Evolutionary conservation across 352 stramenopile genomes (phyloP).

Genomic region (Phytophthora boehmeriae): DNA sequence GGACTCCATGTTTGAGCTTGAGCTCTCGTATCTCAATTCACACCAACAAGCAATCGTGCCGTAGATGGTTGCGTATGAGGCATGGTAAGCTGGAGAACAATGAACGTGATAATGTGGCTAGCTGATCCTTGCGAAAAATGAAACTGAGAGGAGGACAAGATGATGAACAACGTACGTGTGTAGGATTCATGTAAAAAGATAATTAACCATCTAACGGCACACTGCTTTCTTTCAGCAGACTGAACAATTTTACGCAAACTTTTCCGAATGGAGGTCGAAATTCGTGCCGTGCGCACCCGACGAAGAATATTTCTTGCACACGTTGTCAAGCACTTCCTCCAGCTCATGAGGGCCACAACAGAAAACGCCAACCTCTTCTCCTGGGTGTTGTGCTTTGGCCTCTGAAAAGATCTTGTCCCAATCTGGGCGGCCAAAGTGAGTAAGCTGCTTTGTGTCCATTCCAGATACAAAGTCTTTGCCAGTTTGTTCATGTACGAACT

Average conservation of each 20-base stretch:
- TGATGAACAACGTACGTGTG: conserved; percentile 13
- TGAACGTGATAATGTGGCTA: no score
- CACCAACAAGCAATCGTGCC: conserved; percentile 16
- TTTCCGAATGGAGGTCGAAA: conserved; percentile 83
- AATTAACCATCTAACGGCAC: conserved; percentile 11
- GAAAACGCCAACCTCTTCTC: conserved; percentile 79
- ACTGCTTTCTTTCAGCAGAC: conserved; percentile 27
- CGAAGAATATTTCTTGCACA: conserved; percentile 70
- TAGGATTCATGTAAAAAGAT: conserved; percentile 19
- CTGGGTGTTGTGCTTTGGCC: conserved; percentile 39
- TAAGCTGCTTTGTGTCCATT: conserved; percentile 69
- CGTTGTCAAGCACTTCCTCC: conserved; percentile 61
- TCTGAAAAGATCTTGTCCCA: conserved; percentile 73
- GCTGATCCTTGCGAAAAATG: background rate
- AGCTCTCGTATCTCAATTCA: conserved; percentile 58
- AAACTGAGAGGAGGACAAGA: background rate
- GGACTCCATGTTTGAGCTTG: conserved; percentile 86
- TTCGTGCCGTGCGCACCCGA: conserved; percentile 46
- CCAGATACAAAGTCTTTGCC: conserved; percentile 79
- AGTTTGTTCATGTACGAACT: conserved; percentile 72
- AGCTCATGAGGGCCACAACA: conserved; percentile 75
- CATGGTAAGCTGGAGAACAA: background rate
- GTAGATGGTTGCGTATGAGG: background rate
- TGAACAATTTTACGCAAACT: conserved; percentile 53
- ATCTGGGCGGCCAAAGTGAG: conserved; percentile 80